phyloP scores from a whole-genome alignment of 176 grass and related monocot genomes.

The Oryza punctata region DNA sequence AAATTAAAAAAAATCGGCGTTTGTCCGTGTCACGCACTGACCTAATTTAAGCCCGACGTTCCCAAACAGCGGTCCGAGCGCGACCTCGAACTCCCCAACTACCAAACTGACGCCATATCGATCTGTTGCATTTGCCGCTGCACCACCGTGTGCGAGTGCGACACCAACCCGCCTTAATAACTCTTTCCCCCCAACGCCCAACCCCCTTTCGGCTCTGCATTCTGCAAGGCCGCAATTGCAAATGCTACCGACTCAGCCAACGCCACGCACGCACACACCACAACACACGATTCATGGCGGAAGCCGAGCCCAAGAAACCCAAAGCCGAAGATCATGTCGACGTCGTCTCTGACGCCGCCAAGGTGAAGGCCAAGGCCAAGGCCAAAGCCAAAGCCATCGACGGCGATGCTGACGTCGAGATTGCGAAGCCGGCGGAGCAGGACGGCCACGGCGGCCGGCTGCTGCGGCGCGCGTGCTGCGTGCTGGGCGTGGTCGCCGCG shows the following conservation, averaged over 20 bases:
- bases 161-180: constrained; percentile 49
- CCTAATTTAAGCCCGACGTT: constrained; percentile 23
- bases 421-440: background rate
- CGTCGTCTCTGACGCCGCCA: constrained; percentile 8
- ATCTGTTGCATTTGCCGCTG: background rate
- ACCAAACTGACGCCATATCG: constrained; percentile 22
- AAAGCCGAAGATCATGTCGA: background rate
- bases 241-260: constrained; percentile 17
- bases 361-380: background rate
- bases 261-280: constrained; percentile 4
- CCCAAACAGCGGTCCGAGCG: constrained; percentile 1
- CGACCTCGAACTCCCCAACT: constrained; percentile 34
- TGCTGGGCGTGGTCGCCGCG: constrained; percentile 10
- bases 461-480: constrained; percentile 41
- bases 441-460: background rate
- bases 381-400: background rate
- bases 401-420: background rate
- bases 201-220: background rate
- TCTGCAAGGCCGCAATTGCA: background rate
- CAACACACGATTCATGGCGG: constrained; percentile 7
- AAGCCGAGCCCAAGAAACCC: constrained; percentile 17
- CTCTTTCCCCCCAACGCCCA: background rate
- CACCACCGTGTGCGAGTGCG: no score
- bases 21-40: background rate
- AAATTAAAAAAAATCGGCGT: no score